Percentiles rank a stretch among this genome's conserved stretches.
Conservation (phyloP, 768 basidiomycete genomes). For the Piloderma croceum region DNA sequence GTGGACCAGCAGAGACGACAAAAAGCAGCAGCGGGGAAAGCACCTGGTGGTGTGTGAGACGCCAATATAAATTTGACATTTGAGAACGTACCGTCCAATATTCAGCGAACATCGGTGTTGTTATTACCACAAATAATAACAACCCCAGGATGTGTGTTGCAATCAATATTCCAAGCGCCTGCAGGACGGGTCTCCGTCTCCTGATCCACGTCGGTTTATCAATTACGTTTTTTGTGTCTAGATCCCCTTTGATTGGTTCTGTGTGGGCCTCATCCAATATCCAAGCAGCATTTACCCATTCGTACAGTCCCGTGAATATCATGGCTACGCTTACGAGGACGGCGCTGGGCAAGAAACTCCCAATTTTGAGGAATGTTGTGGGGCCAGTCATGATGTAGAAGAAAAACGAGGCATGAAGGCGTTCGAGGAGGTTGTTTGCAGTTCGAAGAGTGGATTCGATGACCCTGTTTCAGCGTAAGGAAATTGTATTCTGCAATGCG, state of each 20-base stretch:
- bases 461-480: slow-evolving; percentile 43
- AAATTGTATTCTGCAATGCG: background rate
- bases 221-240: slow-evolving; percentile 14
- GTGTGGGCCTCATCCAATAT: slow-evolving; percentile 16
- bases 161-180: slow-evolving; percentile 47
- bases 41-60: slow-evolving; percentile 11
- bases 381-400: slow-evolving; percentile 69
- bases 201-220: slow-evolving; percentile 34
- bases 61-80: background rate
- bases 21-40: slow-evolving; percentile 25
- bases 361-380: slow-evolving; percentile 79
- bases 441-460: slow-evolving; percentile 87
- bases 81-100: slow-evolving; percentile 34
- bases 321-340: slow-evolving; percentile 79
- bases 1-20: slow-evolving; percentile 27
- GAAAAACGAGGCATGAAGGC: slow-evolving; percentile 96
- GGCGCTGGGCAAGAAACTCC: slow-evolving; percentile 83
- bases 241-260: too few species aligned
- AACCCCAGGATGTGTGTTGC: slow-evolving; percentile 52
- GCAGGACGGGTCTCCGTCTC: slow-evolving; percentile 50
- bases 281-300: slow-evolving; percentile 70
- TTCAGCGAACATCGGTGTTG: slow-evolving; percentile 38
- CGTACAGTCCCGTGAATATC: slow-evolving; percentile 75
- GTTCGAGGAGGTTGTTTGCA: slow-evolving; percentile 90
- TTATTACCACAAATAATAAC: slow-evolving; percentile 44